Evolutionary conservation across 768 basidiomycete species (phyloP).

Genomic region (Leccinum incarnatum): DNA sequence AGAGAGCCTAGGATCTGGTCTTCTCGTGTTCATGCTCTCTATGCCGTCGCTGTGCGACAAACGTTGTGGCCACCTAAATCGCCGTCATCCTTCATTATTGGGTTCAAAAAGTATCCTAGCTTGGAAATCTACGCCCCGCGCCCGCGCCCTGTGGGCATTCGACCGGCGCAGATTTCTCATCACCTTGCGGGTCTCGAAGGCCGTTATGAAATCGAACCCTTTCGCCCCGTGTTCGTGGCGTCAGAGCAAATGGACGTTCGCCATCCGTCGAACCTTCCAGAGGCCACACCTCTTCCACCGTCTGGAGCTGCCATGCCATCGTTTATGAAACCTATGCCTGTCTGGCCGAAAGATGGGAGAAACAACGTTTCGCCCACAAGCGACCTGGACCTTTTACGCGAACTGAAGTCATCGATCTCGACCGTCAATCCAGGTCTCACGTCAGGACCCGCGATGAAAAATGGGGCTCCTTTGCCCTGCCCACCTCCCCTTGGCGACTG

Average conservation of each 20-base stretch:
- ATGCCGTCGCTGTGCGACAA: conserved; percentile 31
- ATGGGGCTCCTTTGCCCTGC: conserved; percentile 24
- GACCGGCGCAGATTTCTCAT: conserved; percentile 30
- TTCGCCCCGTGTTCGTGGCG: conserved; percentile 25
- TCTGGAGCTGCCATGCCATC: conserved; percentile 20
- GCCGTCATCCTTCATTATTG: conserved; percentile 31
- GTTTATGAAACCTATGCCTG: conserved; percentile 14
- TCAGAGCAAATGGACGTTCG: conserved; percentile 23
- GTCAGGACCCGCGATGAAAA: conserved; percentile 8
- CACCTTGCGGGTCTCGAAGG: conserved; percentile 39
- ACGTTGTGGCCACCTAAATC: conserved; percentile 30
- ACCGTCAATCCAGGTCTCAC: conserved; percentile 30
- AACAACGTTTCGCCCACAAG: conserved; percentile 6
- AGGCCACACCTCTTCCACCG: conserved; percentile 27
- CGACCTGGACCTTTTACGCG: conserved; percentile 7
- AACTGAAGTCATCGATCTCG: conserved; percentile 25
- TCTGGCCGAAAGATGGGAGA: conserved; percentile 6
- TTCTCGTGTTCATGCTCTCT: conserved; percentile 44
- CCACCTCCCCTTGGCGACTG: conserved; percentile 53
- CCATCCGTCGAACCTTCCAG: conserved; percentile 16
- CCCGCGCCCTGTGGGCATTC: conserved; percentile 41
- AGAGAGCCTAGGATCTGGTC: conserved; percentile 53
- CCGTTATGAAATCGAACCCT: conserved; percentile 51
- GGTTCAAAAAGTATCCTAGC: conserved; percentile 33
- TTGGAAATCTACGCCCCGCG: conserved; percentile 44